A percentile compares a stretch with the other conserved stretches of the same genome.
These are phyloP conservation scores for Trichosanthes cucumerina DNA, from an alignment of 306 rosid genomes.

Conservation along the genomic window DNA sequence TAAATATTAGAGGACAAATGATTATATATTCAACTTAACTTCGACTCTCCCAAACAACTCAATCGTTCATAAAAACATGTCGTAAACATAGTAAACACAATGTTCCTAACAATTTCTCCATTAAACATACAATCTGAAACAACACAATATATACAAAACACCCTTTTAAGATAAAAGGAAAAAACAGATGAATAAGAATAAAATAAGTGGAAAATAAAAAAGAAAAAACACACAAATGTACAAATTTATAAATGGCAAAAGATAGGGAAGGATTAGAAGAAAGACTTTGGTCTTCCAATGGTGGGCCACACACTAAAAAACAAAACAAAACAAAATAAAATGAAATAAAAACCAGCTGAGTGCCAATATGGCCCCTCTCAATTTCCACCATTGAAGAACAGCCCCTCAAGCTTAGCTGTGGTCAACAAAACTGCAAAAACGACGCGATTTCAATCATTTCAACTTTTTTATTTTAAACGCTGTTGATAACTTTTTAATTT, in stretches of 20 bases:
- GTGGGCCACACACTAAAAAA: not conserved
- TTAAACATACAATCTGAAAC: not conserved
- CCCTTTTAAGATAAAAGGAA: not conserved
- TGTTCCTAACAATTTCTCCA: not conserved
- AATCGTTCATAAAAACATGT: not conserved
- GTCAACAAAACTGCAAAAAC: slow-evolving; percentile 1
- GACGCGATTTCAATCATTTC: slow-evolving; percentile 8
- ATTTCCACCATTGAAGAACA: slow-evolving; percentile 1
- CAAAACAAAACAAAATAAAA: not conserved
- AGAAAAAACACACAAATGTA: not conserved
- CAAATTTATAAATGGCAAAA: not conserved
- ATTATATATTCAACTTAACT: too few species aligned
- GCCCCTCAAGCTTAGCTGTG: not conserved
- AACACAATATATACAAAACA: not conserved
- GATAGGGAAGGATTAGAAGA: not conserved
- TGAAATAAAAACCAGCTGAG: not conserved
- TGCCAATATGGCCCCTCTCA: slow-evolving; percentile 3
- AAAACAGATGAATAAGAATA: not conserved
- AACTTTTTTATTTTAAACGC: too few species aligned
- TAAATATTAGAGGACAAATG: too few species aligned
- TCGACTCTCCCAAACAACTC: not conserved
- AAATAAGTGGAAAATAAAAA: not conserved
- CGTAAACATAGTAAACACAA: not conserved
- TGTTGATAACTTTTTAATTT: too few species aligned
- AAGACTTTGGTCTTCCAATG: not conserved